Conservation (phyloP, 768 basidiomycete species). For the Mycena amicta region DNA sequence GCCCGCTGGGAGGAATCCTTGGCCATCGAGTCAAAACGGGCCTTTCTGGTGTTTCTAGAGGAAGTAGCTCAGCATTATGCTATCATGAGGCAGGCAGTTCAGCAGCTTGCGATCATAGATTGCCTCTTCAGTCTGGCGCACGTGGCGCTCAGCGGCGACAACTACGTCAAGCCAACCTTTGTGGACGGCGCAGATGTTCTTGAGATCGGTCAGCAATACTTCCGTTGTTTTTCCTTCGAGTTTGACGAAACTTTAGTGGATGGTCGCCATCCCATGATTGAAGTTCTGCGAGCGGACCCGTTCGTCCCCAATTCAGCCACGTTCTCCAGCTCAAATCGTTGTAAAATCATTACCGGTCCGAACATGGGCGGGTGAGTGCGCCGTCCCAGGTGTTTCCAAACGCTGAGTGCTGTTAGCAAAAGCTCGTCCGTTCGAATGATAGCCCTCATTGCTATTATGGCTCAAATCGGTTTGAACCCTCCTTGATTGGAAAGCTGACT, state of each 20-base stretch:
- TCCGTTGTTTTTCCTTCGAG: no score
- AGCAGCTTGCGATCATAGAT: conserved; percentile 82
- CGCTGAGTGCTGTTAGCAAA: conserved; percentile 52
- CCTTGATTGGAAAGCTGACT: not conserved
- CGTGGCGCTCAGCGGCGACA: conserved; percentile 66
- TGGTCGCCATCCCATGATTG: conserved; percentile 95
- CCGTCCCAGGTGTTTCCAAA: not conserved
- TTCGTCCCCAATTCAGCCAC: conserved; percentile 82
- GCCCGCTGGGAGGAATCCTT: conserved; percentile 70
- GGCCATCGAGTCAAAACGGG: conserved; percentile 58
- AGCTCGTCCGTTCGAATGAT: conserved; percentile 82
- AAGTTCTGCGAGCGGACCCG: conserved; percentile 72
- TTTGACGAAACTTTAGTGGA: no score
- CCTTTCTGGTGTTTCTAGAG: conserved; percentile 67
- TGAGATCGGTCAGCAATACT: conserved; percentile 47
- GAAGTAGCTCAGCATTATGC: conserved; percentile 74
- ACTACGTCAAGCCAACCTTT: conserved; percentile 80
- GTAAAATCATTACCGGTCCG: conserved; percentile 80
- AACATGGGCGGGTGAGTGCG: conserved; percentile 73
- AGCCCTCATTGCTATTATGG: conserved; percentile 77
- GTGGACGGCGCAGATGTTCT: conserved; percentile 59
- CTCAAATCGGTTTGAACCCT: conserved; percentile 65
- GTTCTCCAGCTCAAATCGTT: conserved; percentile 53
- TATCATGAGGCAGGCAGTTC: conserved; percentile 71
- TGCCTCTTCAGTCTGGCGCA: conserved; percentile 85